Base-by-base conservation (phyloP, 108 stramenopile genomes). In the Conticribra weissflogii region DNA sequence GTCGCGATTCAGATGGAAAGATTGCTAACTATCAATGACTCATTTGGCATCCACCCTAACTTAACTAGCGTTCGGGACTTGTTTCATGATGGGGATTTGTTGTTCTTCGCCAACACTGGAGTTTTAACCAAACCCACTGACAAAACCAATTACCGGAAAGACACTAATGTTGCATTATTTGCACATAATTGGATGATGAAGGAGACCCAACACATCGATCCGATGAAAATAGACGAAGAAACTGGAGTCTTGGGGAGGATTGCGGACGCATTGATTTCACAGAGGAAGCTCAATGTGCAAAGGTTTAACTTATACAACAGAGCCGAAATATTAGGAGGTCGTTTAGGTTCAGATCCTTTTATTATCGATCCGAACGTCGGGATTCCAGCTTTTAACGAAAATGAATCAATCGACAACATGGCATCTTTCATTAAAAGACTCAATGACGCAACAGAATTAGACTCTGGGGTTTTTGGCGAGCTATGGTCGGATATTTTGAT, bases 391-490 rank as follows among this genome's bases (percentile, higher is more conserved):
- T 82, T 85, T 48, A 81, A 74, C 34, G 29, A 54, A 17, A 53
- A 27, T 12, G 54, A 63, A 32, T 69, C 77, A 1, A 17, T 23
- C 15, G 28, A 18, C n/a, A 28, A 72, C 34, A 68, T 85, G 72
- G 57, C 76, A 19, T 53, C 48, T 8, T 23, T 18, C 12, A 63
- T 79, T 41, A 25, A 22, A 18, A 28, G 34, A 21, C 58, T 89
- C 50, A 86, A 89, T 68, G 67, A 56, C 27, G 67, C 50, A 55
- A 82, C 74, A 5, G 22, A 55, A 19, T 17, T 44, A 33, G 51
- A 68, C 32, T 72, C 60, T 59, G 72, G 79, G n/a, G 41, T 87
- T 9, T 89, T 79, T 72, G 82, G 60, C 31, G 86, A 89, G 28
- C 54, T 48, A 0, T 87, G 84, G 84, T 82, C 88, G 28, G 52